Percentiles rank a stretch among this genome's conserved stretches.
Evolutionary conservation across 2,329 filamentous ascomycete species (phyloP).

Genomic region (Fusarium sp.): DNA sequence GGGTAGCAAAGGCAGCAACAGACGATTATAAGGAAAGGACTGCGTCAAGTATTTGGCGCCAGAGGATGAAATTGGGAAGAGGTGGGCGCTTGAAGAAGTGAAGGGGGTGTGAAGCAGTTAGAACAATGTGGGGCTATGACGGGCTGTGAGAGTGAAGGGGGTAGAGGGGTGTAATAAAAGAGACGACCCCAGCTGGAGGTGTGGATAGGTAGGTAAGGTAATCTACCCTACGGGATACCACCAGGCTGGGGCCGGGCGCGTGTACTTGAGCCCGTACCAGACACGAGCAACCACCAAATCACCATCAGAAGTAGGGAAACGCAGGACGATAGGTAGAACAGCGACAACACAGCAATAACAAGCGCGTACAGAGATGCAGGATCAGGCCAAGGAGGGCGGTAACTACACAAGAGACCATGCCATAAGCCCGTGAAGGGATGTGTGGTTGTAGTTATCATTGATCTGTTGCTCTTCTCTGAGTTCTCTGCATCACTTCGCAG

Average conservation of each 20-base stretch:
- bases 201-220: slow-evolving; percentile 21
- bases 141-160: slow-evolving; percentile 37
- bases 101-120: slow-evolving; percentile 43
- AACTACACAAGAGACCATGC: slow-evolving; percentile 35
- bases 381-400: slow-evolving; percentile 27
- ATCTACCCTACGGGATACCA: slow-evolving; percentile 36
- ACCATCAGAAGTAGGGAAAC: slow-evolving; percentile 28
- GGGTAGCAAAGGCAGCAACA: slow-evolving; percentile 41
- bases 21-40: slow-evolving; percentile 46
- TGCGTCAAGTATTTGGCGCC: slow-evolving; percentile 47
- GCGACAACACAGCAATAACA: slow-evolving; percentile 21
- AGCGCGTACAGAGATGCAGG: slow-evolving; percentile 35
- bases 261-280: slow-evolving; percentile 39
- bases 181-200: slow-evolving; percentile 31
- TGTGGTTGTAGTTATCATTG: slow-evolving; percentile 8
- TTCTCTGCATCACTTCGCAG: background rate
- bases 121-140: slow-evolving; percentile 41
- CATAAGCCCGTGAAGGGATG: slow-evolving; percentile 30
- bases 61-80: slow-evolving; percentile 40
- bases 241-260: slow-evolving; percentile 41
- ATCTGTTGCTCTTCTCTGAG: background rate
- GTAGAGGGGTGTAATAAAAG: slow-evolving; percentile 30
- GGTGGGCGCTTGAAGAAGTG: slow-evolving; percentile 44
- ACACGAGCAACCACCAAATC: slow-evolving; percentile 19
- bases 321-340: slow-evolving; percentile 9